Conservation (phyloP, 106 monocot species). For the Dioscorea zingiberensis region DNA sequence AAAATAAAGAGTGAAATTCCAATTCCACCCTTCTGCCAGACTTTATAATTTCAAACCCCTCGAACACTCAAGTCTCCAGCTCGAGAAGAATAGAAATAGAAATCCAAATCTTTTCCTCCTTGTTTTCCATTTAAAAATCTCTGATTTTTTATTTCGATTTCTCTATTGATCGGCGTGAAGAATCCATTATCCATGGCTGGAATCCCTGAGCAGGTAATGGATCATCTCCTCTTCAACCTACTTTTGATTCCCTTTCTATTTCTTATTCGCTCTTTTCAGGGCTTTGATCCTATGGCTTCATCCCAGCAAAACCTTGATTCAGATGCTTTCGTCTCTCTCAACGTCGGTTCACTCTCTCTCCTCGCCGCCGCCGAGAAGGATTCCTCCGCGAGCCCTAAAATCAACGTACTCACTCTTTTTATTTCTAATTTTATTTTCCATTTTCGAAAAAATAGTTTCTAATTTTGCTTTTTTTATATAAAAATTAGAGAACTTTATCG, state of each 20-base stretch:
- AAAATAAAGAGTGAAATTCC: neutral
- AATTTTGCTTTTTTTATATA: neutral
- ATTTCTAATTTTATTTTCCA: neutral
- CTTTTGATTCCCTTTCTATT: neutral
- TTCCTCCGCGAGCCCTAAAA: neutral
- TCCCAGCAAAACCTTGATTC: neutral
- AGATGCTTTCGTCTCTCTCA: constrained; percentile 2
- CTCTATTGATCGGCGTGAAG: neutral
- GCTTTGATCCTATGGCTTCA: neutral
- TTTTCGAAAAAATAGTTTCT: neutral
- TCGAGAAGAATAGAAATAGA: neutral
- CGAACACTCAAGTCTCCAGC: neutral
- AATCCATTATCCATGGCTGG: neutral
- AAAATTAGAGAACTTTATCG: constrained; percentile 6
- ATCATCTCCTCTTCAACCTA: neutral
- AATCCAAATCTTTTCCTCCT: neutral
- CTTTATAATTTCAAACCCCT: neutral
- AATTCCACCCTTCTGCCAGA: neutral
- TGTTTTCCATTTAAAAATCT: neutral
- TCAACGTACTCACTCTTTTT: neutral
- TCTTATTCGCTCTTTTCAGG: neutral
- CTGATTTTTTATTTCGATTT: neutral
- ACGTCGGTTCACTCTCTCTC: neutral
- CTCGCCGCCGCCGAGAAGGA: constrained; percentile 4
- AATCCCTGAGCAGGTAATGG: neutral